Evolutionary conservation across 345 rosid species (phyloP).

Genomic region (Nasturtium officinale): DNA sequence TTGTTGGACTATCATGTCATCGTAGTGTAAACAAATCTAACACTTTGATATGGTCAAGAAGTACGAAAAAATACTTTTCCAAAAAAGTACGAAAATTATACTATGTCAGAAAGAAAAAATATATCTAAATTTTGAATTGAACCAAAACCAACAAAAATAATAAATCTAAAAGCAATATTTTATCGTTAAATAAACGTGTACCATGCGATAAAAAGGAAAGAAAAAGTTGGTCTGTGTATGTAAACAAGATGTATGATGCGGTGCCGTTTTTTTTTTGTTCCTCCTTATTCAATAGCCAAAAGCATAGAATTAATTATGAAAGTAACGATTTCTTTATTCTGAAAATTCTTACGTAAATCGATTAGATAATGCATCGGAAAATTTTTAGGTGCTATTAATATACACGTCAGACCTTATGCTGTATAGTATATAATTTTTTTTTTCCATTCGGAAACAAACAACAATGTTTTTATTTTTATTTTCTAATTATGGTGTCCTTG

Average conservation of each 20-base stretch:
- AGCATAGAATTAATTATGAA: not conserved
- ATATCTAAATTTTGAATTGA: not conserved
- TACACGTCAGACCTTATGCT: too few species aligned
- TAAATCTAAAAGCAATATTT: not conserved
- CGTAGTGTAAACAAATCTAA: not conserved
- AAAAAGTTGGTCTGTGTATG: not conserved
- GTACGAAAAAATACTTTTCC: too few species aligned
- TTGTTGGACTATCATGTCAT: conserved; percentile 9
- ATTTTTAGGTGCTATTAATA: too few species aligned
- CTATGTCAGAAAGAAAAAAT: not conserved
- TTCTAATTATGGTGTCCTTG: too few species aligned
- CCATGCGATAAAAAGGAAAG: not conserved
- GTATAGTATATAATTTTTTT: too few species aligned
- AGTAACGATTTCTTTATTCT: not conserved
- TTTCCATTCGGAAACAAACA: not conserved
- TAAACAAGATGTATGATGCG: not conserved
- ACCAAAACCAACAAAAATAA: not conserved
- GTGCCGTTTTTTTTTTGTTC: not conserved
- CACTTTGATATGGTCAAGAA: not conserved
- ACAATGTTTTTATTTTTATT: not conserved
- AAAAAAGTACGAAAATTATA: not conserved
- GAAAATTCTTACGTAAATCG: not conserved
- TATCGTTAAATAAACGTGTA: not conserved
- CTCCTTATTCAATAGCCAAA: not conserved
- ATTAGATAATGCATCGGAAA: not conserved